Conservation (phyloP, 2,329 filamentous ascomycete genomes). For the Gaeumannomyces tritici region DNA sequence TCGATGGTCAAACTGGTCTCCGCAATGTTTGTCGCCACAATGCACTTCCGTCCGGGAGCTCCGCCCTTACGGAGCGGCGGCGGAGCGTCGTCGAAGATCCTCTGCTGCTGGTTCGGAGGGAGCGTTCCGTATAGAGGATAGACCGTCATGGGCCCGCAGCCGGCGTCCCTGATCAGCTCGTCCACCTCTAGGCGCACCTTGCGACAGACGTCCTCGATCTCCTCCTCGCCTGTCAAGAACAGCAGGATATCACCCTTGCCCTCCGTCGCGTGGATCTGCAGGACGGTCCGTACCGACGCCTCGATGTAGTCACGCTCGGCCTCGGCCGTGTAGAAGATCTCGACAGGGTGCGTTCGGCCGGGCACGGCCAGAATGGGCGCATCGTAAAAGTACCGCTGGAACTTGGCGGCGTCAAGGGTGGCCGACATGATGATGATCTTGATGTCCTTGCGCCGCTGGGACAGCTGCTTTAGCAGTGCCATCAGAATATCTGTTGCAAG, state of each 20-base stretch:
- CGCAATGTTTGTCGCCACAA: conserved; percentile 94
- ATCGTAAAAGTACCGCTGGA: conserved; percentile 93
- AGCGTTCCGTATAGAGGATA: conserved; percentile 93
- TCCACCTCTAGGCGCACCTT: conserved; percentile 88
- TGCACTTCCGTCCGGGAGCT: conserved; percentile 82
- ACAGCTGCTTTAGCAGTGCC: conserved; percentile 88
- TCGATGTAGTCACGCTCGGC: conserved; percentile 96
- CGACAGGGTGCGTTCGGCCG: conserved; percentile 89
- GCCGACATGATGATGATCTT: conserved; percentile 99
- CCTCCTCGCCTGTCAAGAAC: conserved; percentile 95
- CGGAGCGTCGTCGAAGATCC: conserved; percentile 88
- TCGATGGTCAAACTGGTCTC: conserved; percentile 97
- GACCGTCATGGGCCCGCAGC: conserved; percentile 79
- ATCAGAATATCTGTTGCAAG: conserved; percentile 96
- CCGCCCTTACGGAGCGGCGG: conserved; percentile 63
- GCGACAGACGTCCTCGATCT: conserved; percentile 92
- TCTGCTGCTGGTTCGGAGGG: conserved; percentile 86
- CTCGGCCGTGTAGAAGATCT: conserved; percentile 97
- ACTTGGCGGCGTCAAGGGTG: conserved; percentile 94
- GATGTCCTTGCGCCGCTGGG: conserved; percentile 71
- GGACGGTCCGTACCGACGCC: conserved; percentile 83
- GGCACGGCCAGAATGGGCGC: conserved; percentile 90
- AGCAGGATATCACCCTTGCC: conserved; percentile 85
- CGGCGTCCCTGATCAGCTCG: conserved; percentile 83
- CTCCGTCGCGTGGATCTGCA: conserved; percentile 94